Conservation (phyloP, 495 filamentous ascomycete genomes). For the Xeromyces bisporus region DNA sequence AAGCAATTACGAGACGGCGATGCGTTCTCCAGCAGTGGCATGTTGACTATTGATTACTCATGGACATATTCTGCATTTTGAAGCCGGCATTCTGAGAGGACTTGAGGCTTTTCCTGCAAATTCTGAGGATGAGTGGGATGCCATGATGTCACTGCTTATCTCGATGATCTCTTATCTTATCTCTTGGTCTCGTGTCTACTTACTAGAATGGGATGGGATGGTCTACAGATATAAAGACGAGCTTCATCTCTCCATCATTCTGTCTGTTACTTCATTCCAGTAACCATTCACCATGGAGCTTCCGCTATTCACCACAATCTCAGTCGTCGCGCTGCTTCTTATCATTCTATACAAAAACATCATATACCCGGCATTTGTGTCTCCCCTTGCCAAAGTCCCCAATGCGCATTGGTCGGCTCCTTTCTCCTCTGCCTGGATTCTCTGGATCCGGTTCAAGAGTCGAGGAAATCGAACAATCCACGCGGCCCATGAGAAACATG, state of each 20-base stretch:
- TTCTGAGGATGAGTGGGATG: no score
- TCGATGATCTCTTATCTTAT: no score
- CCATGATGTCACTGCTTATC: no score
- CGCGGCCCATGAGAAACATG: conserved; percentile 36
- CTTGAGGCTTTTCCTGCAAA: no score
- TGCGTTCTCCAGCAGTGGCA: background rate
- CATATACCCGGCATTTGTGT: conserved; percentile 45
- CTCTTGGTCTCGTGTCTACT: no score
- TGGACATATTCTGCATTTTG: no score
- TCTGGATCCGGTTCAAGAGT: conserved; percentile 37
- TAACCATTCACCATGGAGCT: conserved; percentile 17
- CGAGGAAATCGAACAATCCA: conserved; percentile 45
- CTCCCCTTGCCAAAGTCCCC: conserved; percentile 51
- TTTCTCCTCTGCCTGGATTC: conserved; percentile 52
- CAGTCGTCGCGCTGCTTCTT: conserved; percentile 6
- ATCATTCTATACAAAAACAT: conserved; percentile 37
- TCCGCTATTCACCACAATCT: conserved; percentile 7
- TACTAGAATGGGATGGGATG: no score
- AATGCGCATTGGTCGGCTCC: conserved; percentile 51
- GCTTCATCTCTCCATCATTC: no score
- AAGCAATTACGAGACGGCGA: background rate
- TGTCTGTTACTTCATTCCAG: no score
- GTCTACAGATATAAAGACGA: no score
- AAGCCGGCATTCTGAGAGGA: no score
- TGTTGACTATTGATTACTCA: no score